These are phyloP conservation scores for Geoglossum cookeanum DNA, from an alignment of 2,329 filamentous ascomycete species.

Conservation along the genomic window DNA sequence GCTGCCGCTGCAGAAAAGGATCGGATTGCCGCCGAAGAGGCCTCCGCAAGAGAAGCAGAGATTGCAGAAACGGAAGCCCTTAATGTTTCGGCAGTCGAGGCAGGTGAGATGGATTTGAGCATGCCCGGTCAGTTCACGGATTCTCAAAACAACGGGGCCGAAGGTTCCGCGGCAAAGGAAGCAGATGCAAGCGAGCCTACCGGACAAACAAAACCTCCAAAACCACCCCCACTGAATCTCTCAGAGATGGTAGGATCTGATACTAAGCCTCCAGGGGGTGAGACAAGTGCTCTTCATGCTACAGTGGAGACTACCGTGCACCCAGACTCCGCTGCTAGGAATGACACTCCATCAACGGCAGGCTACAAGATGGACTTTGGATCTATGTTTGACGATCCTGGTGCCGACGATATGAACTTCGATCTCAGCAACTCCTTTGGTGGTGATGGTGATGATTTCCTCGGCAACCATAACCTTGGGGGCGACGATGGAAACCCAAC, in stretches of 20 bases:
- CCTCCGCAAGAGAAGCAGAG: not conserved
- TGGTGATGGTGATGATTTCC: slow-evolving; percentile 5
- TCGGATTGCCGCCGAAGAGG: slow-evolving; percentile 1
- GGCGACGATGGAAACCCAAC: not conserved
- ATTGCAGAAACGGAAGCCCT: not conserved
- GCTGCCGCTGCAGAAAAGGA: slow-evolving; percentile 1
- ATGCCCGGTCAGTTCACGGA: not conserved
- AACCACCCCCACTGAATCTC: not conserved
- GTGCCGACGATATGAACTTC: slow-evolving; percentile 7
- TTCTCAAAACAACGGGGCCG: not conserved
- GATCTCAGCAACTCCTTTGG: slow-evolving; percentile 9
- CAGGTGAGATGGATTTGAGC: not conserved
- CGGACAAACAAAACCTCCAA: not conserved
- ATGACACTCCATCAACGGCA: slow-evolving; percentile 12
- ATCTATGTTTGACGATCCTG: slow-evolving; percentile 17
- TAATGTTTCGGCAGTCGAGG: not conserved
- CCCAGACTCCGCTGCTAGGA: not conserved
- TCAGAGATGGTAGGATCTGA: not conserved
- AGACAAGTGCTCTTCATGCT: slow-evolving; percentile 9
- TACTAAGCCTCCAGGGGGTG: not conserved
- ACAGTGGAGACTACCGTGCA: slow-evolving; percentile 7
- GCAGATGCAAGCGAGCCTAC: not conserved
- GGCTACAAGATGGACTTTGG: slow-evolving; percentile 17
- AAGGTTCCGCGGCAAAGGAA: not conserved
- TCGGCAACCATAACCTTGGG: slow-evolving; percentile 11